A percentile compares a stretch with the other conserved stretches of the same genome.
These are phyloP conservation scores for Clonostachys byssicola DNA, from an alignment of 2,329 filamentous ascomycete species.

Conservation along the genomic window DNA sequence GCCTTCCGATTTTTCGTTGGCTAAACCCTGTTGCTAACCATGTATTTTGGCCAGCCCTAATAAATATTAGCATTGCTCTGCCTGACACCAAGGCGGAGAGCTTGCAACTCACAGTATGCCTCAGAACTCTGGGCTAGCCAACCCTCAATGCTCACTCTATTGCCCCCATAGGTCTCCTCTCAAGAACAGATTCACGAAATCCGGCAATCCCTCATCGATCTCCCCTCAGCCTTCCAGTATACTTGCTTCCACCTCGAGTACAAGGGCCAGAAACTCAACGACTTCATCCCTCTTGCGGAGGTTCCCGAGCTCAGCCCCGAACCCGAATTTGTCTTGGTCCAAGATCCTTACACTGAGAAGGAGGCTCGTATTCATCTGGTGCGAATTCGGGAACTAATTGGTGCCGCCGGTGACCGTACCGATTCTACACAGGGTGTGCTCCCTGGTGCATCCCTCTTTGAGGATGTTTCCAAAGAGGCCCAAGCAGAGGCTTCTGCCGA, in stretches of 20 bases:
- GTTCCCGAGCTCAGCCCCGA: slow-evolving; percentile 74
- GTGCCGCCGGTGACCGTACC: slow-evolving; percentile 82
- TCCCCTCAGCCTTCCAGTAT: slow-evolving; percentile 90
- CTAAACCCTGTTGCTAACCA: background rate
- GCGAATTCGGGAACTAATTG: slow-evolving; percentile 86
- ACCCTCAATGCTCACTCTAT: background rate
- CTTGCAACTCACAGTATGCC: slow-evolving; percentile 77
- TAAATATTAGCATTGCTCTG: slow-evolving; percentile 70
- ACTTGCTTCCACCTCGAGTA: slow-evolving; percentile 98
- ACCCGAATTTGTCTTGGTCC: slow-evolving; percentile 75
- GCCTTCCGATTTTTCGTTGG: background rate
- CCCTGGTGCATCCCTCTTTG: slow-evolving; percentile 82
- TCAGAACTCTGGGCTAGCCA: background rate
- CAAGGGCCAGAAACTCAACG: slow-evolving; percentile 85
- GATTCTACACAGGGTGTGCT: slow-evolving; percentile 84
- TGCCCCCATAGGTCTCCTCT: slow-evolving; percentile 63
- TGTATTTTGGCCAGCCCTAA: slow-evolving; percentile 34
- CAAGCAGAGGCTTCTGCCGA: slow-evolving; percentile 28
- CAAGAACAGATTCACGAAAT: slow-evolving; percentile 98
- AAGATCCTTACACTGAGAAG: slow-evolving; percentile 98
- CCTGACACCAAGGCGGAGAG: slow-evolving; percentile 70
- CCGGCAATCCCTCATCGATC: slow-evolving; percentile 91
- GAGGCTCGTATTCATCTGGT: slow-evolving; percentile 94
- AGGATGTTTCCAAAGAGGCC: slow-evolving; percentile 58
- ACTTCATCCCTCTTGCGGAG: slow-evolving; percentile 89